These are phyloP conservation scores for Oryza punctata DNA, from an alignment of 176 grass and related monocot species.

Conservation along the genomic window DNA sequence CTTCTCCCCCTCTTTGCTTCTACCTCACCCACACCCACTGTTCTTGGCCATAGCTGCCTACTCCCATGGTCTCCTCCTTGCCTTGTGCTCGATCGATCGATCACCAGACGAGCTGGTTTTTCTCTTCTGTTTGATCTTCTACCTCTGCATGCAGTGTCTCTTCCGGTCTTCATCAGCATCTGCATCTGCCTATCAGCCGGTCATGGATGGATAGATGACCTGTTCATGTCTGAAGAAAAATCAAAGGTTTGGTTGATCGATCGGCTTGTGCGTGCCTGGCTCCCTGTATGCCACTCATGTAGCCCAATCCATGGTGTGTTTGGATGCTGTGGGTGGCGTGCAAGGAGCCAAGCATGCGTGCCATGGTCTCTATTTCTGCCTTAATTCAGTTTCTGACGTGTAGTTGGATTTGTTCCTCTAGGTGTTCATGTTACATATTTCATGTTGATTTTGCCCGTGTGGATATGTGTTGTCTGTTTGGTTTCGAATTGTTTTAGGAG, in stretches of 20 bases:
- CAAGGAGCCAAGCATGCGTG: constrained; percentile 99
- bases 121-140: not conserved
- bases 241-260: constrained; percentile 22
- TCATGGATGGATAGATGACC: not conserved
- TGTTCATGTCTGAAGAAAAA: constrained; percentile 13
- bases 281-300: constrained; percentile 99
- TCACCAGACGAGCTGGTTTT: not conserved
- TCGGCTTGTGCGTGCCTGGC: constrained; percentile 79
- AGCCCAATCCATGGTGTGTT: constrained; percentile 74
- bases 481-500: constrained; percentile 19
- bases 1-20: constrained; percentile 44
- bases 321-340: constrained; percentile 98
- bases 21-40: constrained; percentile 49
- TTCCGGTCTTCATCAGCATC: not conserved
- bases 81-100: not conserved
- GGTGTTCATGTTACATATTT: constrained; percentile 3
- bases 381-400: not conserved
- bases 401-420: not conserved
- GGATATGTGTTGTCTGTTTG: not conserved
- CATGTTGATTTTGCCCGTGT: not conserved
- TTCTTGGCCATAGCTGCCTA: constrained; percentile 29
- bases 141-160: not conserved
- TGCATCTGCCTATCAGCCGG: not conserved
- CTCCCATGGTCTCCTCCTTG: not conserved
- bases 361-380: constrained; percentile 19